phyloP scores from a whole-genome alignment of 768 basidiomycete genomes.

The Hypsizygus marmoreus region DNA sequence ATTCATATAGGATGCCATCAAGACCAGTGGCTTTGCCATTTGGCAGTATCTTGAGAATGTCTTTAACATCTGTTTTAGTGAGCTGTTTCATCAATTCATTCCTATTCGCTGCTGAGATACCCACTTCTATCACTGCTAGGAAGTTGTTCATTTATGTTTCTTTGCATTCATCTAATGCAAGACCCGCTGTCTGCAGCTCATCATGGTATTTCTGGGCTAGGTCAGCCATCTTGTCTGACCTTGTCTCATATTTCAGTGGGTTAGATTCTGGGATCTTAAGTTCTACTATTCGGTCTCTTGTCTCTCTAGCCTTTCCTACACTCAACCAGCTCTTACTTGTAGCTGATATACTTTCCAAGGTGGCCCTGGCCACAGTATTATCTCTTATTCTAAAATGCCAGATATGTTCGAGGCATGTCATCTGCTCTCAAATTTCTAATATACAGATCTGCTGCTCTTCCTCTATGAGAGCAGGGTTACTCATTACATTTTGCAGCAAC shows the following conservation, averaged over 20 bases:
- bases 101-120: background rate
- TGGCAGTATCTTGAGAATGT: constrained; percentile 13
- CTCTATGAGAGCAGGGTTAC: background rate
- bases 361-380: no score
- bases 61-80: constrained; percentile 14
- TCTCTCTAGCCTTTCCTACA: constrained; percentile 8
- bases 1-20: constrained; percentile 27
- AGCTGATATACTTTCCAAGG: no score
- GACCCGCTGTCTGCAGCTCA: constrained; percentile 23
- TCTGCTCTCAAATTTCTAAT: constrained; percentile 1
- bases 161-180: constrained; percentile 1
- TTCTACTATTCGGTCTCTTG: constrained; percentile 18
- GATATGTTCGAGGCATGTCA: constrained; percentile 1
- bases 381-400: no score
- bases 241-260: constrained; percentile 15
- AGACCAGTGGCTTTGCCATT: constrained; percentile 22
- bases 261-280: constrained; percentile 3
- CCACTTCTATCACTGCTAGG: background rate
- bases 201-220: constrained; percentile 29
- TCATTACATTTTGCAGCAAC: background rate
- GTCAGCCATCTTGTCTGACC: constrained; percentile 32
- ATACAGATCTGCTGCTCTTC: background rate
- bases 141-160: background rate
- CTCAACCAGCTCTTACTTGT: no score
- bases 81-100: constrained; percentile 1